Percentiles rank a stretch among this genome's conserved stretches.
phyloP scores from a whole-genome alignment of 495 filamentous ascomycete species.

The Penicillium angulare region DNA sequence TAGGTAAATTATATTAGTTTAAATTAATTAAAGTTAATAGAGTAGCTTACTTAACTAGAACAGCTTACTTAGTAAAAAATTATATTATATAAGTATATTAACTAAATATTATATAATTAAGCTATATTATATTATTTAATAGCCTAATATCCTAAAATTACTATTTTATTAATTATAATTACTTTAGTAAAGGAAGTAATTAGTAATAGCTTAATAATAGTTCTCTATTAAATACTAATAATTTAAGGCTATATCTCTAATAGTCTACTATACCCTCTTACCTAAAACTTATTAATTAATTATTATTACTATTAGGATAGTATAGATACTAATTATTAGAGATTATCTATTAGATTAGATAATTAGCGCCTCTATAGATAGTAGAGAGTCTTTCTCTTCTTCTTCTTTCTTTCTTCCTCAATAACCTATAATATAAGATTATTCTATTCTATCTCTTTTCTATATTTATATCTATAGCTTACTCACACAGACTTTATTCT shows the following conservation, averaged over 20 bases:
- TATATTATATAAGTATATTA: background rate
- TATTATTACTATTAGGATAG: background rate
- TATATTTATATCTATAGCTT: background rate
- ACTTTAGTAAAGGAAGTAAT: background rate
- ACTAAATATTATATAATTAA: background rate
- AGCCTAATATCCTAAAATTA: background rate
- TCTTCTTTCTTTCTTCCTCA: background rate
- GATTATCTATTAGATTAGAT: background rate
- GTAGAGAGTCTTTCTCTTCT: background rate
- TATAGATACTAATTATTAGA: background rate
- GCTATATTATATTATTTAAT: background rate
- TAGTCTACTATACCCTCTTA: background rate
- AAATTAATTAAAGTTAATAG: background rate
- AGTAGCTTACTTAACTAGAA: background rate
- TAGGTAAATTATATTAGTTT: background rate
- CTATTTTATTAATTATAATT: background rate
- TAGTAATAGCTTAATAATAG: background rate
- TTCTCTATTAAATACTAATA: background rate
- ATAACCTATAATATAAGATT: background rate
- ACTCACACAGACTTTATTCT: background rate
- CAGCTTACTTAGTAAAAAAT: background rate
- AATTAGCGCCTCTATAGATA: background rate
- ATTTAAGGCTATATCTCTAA: too few species aligned
- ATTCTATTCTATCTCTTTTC: background rate
- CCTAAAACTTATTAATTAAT: background rate